Evolutionary conservation across 2,329 filamentous ascomycete genomes (phyloP).

Genomic region (Coniochaeta hoffmannii): DNA sequence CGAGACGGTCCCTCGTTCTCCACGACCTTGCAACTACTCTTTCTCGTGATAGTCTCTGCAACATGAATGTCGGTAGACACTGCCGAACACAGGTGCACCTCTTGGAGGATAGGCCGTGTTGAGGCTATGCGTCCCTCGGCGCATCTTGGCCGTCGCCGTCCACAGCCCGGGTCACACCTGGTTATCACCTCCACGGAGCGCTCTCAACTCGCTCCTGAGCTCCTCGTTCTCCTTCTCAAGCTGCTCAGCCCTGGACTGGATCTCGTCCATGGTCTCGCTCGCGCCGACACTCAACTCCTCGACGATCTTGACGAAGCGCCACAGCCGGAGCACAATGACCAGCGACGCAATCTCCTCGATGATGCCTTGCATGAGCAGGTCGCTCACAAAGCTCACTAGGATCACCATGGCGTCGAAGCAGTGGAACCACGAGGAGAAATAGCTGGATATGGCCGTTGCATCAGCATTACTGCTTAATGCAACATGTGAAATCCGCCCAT

Average conservation of each 20-base stretch:
- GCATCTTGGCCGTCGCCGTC: too few relatives aligned
- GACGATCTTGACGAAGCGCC: constrained; percentile 64
- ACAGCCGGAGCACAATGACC: constrained; percentile 59
- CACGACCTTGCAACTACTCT: neutral
- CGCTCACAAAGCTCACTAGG: constrained; percentile 51
- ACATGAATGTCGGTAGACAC: neutral
- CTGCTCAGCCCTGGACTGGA: constrained; percentile 43
- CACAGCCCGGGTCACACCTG: neutral
- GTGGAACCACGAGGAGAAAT: constrained; percentile 53
- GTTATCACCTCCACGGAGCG: neutral
- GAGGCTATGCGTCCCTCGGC: neutral
- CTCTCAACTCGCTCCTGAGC: constrained; percentile 17
- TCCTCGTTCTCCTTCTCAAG: constrained; percentile 40
- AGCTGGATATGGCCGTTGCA: too few relatives aligned
- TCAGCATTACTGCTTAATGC: too few relatives aligned
- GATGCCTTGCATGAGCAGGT: constrained; percentile 51
- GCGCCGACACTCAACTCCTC: constrained; percentile 60
- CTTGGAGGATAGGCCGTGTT: neutral
- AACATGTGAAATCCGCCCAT: too few relatives aligned
- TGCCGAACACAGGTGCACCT: neutral
- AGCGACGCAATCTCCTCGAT: constrained; percentile 58
- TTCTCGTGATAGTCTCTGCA: neutral
- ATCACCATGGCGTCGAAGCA: constrained; percentile 58
- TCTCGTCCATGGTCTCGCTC: constrained; percentile 51
- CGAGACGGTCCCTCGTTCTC: neutral